These are phyloP conservation scores for Kondoa subrosea DNA, from an alignment of 768 basidiomycete genomes.

Conservation along the genomic window DNA sequence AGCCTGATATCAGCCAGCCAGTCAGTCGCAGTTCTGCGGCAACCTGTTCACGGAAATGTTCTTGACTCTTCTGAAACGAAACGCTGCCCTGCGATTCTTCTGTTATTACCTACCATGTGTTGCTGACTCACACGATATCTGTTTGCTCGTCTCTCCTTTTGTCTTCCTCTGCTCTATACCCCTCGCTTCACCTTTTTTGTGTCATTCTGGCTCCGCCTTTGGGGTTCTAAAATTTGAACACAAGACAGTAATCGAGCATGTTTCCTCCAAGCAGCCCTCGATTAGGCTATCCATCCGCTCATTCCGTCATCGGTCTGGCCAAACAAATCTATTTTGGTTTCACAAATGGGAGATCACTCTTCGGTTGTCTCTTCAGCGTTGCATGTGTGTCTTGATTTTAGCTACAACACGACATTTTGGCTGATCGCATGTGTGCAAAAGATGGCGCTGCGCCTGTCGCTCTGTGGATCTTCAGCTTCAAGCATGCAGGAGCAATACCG, in stretches of 20 bases:
- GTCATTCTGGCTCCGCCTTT: too few species aligned
- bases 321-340: not conserved
- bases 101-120: too few species aligned
- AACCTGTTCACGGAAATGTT: too few species aligned
- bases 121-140: too few species aligned
- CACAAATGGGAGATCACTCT: not conserved
- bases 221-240: not conserved
- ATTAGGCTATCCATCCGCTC: not conserved
- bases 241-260: not conserved
- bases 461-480: conserved; percentile 1
- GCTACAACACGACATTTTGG: not conserved
- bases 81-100: too few species aligned
- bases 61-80: too few species aligned
- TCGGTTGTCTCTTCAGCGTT: not conserved
- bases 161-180: too few species aligned
- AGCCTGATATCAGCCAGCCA: too few species aligned
- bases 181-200: too few species aligned
- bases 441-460: not conserved
- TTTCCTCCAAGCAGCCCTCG: too few species aligned
- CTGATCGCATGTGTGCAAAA: not conserved
- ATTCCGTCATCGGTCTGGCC: not conserved
- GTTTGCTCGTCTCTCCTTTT: too few species aligned
- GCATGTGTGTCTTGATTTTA: not conserved
- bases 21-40: too few species aligned
- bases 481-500: not conserved